Base-by-base conservation (phyloP, 2,329 filamentous ascomycete genomes). In the Exophiala sideris region DNA sequence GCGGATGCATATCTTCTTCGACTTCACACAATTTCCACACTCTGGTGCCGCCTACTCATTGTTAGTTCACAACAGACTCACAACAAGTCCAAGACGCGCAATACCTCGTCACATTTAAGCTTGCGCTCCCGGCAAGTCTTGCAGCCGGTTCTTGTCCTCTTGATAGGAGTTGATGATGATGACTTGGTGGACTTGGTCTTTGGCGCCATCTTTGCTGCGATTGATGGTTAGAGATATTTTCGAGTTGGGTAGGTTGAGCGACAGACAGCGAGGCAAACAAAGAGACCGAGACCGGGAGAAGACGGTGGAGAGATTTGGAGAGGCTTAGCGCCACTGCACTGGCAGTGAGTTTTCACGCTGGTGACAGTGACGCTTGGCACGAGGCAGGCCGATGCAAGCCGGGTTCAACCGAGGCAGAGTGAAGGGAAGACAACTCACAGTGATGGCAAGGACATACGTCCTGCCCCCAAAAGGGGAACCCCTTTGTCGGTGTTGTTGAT, bases 81-180 rank as follows among this genome's bases (percentile, higher is more conserved):
- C 34, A 48, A 24, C 18, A 24, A 39, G 32, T 36, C 32, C 29
- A 39, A 20, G n/a, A 45, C 52, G 49, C 41, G 24, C n/a, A n/a
- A 6, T 24, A 62, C 60, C 52, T 64, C 62, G 48, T 63, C 62
- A 48, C 62, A 64, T 49, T 64, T 64, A 29, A 64, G 56, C 50
- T 64, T 64, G 18, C 61, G 39, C 42, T 50, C 36, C 10, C 62
- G 57, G 32, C 62, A 64, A 29, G 62, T 64, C 45, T 55, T 51
- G 51, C 62, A 64, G n/a, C 62, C 62, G 32, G 61, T 62, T n/a
- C 62, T 48, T 29, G 54, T 62, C 51, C 58, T 57, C n/a, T 42
- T 36, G 38, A 58, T 42, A 36, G 53, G 39, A 24, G 48, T 48
- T 12, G 57, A 40, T 18, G 49, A 49, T 39, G 56, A 51, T 38